Conservation (phyloP, 169 alveolate species). For the Plasmodium adleri region DNA sequence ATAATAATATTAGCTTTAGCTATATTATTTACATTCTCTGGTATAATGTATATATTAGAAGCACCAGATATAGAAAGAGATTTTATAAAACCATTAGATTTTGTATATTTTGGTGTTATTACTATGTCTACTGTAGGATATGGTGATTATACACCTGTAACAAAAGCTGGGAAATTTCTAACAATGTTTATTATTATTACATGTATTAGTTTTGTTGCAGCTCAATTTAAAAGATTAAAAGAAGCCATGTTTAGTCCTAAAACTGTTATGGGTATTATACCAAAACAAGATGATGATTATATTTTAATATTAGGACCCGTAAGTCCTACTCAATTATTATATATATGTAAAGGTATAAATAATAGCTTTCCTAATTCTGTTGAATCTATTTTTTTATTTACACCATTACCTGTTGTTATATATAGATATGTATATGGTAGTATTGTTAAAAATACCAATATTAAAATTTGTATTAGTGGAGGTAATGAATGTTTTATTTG, state of each 20-base stretch:
- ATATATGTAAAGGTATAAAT: conserved; percentile 79
- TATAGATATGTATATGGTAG: conserved; percentile 83
- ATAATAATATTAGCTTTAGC: conserved; percentile 82
- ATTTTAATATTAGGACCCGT: conserved; percentile 85
- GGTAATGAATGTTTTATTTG: conserved; percentile 79
- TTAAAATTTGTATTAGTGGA: conserved; percentile 84
- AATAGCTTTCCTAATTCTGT: conserved; percentile 82
- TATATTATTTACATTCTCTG: conserved; percentile 84
- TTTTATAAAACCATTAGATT: conserved; percentile 82
- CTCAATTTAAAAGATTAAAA: conserved; percentile 84
- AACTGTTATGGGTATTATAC: conserved; percentile 78
- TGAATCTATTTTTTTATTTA: conserved; percentile 80
- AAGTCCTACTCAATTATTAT: conserved; percentile 80
- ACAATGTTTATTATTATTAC: conserved; percentile 80
- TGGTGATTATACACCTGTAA: conserved; percentile 85
- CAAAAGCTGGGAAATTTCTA: conserved; percentile 78
- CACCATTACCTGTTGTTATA: conserved; percentile 83
- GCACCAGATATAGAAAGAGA: conserved; percentile 80
- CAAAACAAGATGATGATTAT: conserved; percentile 78
- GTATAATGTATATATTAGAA: conserved; percentile 84
- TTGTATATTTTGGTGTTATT: conserved; percentile 84
- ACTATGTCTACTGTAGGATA: conserved; percentile 89
- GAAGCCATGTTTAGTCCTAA: conserved; percentile 78
- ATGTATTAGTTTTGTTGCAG: conserved; percentile 84
- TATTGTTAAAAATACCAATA: conserved; percentile 81